Evolutionary conservation across 164 flowering plant genomes (phyloP), one percentile per base, ranked within the genome.

Genomic region (Pachysandra terminalis): DNA sequence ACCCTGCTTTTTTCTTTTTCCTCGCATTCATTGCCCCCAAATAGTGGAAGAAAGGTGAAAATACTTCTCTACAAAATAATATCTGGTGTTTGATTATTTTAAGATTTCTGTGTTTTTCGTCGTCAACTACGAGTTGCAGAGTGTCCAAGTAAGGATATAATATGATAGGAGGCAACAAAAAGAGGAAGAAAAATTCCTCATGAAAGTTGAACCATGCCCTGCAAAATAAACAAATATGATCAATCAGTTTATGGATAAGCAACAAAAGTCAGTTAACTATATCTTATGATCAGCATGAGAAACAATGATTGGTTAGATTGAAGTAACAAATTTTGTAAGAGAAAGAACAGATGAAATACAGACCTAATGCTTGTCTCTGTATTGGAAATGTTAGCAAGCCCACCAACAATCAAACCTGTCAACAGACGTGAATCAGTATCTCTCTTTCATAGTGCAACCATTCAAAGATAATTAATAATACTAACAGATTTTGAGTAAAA

Each of bases 141-240:
- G n/a, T 1, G 26, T 25, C 25, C 24, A 63, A 67, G 74, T 52
- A 15, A 66, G 99, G 99, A 96, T 96, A 96, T 96, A 96, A 96
- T 81, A 94, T 94, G 68, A 94, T 94, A 2, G 98, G 98, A 8
- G 97, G 98, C 37, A 94, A 67, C 81, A 94, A 73, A 75, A 94
- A 94, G 64, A 94, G 83, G 83, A 94, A 91, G 81, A 94, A 94
- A 68, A 94, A 94, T 76, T 94, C 98, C 77, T 94, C 98, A 53
- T 94, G 98, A 68, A 94, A 94, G 77, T 94, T 94, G 80, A 91
- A 91, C 97, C 97, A 94, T 0, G 90, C 69, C 90, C 98, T 94
- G 88, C 78, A 67, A 51, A 71, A 69, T 59, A 64, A 65, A 67
- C 40, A 32, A 67, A 27, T 9, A 7, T 56, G 55, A 64, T 13